Conservation (phyloP, 2,329 filamentous ascomycete genomes). For the Diplodia sapinea region DNA sequence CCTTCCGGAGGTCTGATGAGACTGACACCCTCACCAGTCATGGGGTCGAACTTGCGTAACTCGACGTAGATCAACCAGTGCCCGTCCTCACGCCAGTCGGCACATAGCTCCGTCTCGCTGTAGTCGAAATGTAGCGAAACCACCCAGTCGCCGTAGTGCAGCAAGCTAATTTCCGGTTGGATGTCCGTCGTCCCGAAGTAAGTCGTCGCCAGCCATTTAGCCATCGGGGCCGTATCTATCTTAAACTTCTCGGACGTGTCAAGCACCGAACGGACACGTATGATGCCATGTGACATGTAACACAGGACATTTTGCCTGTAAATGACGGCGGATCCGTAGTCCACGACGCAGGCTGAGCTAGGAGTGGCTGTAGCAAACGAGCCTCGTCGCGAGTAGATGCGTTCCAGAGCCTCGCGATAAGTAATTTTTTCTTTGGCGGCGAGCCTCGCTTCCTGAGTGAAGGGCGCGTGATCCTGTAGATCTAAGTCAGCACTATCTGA, state of each 20-base stretch:
- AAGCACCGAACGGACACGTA: background rate
- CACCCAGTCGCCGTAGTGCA: constrained; percentile 45
- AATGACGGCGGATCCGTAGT: constrained; percentile 64
- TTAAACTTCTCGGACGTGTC: background rate
- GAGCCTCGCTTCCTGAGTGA: constrained; percentile 54
- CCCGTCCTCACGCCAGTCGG: background rate
- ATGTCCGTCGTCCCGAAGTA: constrained; percentile 2
- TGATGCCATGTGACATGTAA: constrained; percentile 54
- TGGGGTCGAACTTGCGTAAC: constrained; percentile 36
- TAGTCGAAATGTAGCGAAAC: constrained; percentile 39
- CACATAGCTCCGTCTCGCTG: background rate
- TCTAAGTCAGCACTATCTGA: constrained; percentile 32
- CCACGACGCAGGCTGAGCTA: constrained; percentile 66
- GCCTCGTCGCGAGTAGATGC: constrained; percentile 64
- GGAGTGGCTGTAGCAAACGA: constrained; percentile 68
- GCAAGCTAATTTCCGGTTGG: constrained; percentile 36
- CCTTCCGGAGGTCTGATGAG: background rate
- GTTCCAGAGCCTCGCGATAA: constrained; percentile 63
- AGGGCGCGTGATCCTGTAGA: constrained; percentile 48
- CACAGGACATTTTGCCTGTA: constrained; percentile 70
- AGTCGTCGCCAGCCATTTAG: background rate
- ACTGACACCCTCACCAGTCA: background rate
- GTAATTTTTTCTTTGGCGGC: constrained; percentile 44
- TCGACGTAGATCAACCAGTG: constrained; percentile 18
- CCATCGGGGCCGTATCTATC: constrained; percentile 5